Conservation (phyloP, 768 basidiomycete genomes). For the Tubosaeta sp. region DNA sequence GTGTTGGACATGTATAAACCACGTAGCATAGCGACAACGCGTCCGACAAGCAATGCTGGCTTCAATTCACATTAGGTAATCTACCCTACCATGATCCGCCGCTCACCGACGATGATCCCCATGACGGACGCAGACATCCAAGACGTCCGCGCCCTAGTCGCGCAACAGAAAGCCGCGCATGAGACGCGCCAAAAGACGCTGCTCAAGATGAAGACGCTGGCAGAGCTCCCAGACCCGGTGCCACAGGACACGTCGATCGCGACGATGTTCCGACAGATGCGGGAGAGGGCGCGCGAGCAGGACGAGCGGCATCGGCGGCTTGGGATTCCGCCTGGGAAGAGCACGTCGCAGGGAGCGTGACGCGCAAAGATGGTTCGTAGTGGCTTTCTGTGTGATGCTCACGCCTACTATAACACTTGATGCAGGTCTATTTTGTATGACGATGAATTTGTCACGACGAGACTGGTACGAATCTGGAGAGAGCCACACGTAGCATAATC, state of each 20-base stretch:
- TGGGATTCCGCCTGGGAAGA: conserved; percentile 26
- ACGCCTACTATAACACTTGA: neutral
- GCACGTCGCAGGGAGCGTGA: conserved; percentile 9
- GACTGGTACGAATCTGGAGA: too few species aligned
- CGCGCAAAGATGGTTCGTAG: too few species aligned
- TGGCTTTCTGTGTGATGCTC: neutral
- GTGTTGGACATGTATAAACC: too few species aligned
- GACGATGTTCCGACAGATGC: conserved; percentile 3
- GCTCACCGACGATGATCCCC: conserved; percentile 69
- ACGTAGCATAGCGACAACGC: too few species aligned
- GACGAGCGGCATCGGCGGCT: conserved; percentile 26
- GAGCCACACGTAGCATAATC: too few species aligned
- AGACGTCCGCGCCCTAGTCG: conserved; percentile 61
- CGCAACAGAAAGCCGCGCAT: conserved; percentile 44
- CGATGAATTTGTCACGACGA: too few species aligned
- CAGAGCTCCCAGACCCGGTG: too few species aligned
- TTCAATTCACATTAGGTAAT: neutral
- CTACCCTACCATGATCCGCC: conserved; percentile 26
- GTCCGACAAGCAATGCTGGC: too few species aligned
- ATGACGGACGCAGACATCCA: conserved; percentile 78
- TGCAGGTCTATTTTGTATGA: too few species aligned
- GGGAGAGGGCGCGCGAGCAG: conserved; percentile 21
- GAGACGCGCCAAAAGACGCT: conserved; percentile 39
- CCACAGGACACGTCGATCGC: too few species aligned
- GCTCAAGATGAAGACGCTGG: conserved; percentile 37